Evolutionary conservation across 73 alveolate genomes (phyloP), one percentile per base, ranked within the genome.

Genomic region (Paramecium sexaurelia): DNA sequence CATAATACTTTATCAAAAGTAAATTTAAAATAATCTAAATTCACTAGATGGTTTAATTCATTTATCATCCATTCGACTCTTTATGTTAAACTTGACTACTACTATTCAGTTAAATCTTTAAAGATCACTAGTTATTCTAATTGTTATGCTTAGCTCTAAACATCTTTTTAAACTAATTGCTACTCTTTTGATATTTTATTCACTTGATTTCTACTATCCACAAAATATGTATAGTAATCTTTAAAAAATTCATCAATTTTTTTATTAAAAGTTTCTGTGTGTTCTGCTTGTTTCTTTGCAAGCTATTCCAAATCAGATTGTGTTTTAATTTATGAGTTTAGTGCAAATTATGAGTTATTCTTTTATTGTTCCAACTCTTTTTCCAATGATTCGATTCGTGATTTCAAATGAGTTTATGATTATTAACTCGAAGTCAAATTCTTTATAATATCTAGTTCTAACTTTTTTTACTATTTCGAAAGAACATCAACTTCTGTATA

Each of bases 201-300:
- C 43, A 66, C 43, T 29, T 66, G 24, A 66, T 66, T 66, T 66
- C 83, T 24, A 29, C 47, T 1, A 10, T 66, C 83, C 1, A 66
- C 26, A 32, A 66, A 66, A 11, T 11, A 66, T 66, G 83, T 10
- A 66, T 9, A 66, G 7, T 29, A 66, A 29, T 66, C 47, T 66
- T 66, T 66, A 66, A 66, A 66, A 32, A 66, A 66, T 26, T 66
- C 47, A 29, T 66, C 83, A 13, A 66, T 66, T 66, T 66, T 66
- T 15, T 66, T 66, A 10, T 13, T 66, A 26, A 66, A 66, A 2
- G 11, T 66, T 32, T 66, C 83, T 2, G 37, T 5, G 15, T 66
- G 15, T 26, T 66, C 83, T 11, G 83, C 17, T 29, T 26, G 24
- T 24, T 22, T 26, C 26, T 32, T 66, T 5, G 2, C 11, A 10